Evolutionary conservation across 495 filamentous ascomycete species (phyloP), one percentile per base, ranked within the genome.

Genomic region (Penicillium paxilli): DNA sequence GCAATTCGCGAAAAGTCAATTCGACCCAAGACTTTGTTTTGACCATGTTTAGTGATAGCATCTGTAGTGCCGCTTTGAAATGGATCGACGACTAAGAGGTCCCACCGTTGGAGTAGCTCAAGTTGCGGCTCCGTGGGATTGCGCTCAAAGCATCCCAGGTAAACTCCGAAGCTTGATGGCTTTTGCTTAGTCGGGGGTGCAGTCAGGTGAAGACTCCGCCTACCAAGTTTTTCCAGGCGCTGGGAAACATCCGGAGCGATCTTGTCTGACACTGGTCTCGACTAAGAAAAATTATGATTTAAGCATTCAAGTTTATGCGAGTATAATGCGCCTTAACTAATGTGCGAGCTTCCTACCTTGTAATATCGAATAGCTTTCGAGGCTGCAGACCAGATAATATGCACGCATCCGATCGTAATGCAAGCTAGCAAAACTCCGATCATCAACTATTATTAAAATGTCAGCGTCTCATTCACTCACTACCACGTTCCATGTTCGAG

Each of bases 161-260:
- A 81, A 14, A 80, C 72, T 9, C 79, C 80, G 54, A 79, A 80
- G 17, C 76, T 74, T 5, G 63, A 59, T 7, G 76, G 75, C 49
- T 76, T 77, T 22, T 53, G 58, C 20, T 51, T 51, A 14, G 23
- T 30, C 2, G 42, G 21, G 14, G 51, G 56, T 5, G 55, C 41
- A 7, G 48, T 48, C 47, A 75, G 50, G 22, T 48, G 54, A 2
- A 71, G 59, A 20, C 64, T 46, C 41, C 55, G 57, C 35, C 54
- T 60, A 2, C 66, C 58, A 4, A 79, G 49, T 23, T 54, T 57
- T 26, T 54, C 51, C 3, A 79, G 59, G 12, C 63, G 56, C 11
- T 61, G 54, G 5, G 56, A 54, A 20, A 76, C 54, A 26, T 51
- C 57, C 17, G 56, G 32, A 23, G 74, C 58, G n/a, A 77, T 50